Evolutionary conservation across 2,329 filamentous ascomycete species (phyloP).

Genomic region (Nemania diffusa): DNA sequence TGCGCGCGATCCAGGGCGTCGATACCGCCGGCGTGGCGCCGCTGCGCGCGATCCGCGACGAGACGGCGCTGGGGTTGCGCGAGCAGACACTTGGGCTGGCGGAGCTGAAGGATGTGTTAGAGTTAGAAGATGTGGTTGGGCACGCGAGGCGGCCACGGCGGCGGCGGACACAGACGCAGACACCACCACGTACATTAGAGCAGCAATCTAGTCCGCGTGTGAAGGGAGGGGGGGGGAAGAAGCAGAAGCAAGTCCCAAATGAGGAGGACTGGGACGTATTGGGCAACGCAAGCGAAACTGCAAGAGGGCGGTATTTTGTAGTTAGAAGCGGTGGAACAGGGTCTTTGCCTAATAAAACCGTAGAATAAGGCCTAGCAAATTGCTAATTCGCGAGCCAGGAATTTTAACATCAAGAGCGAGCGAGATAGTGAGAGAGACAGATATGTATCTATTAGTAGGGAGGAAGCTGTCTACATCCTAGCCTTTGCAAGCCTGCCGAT

Average conservation of each 20-base stretch:
- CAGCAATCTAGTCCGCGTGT: background rate
- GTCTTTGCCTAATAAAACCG: conserved; percentile 5
- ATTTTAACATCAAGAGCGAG: background rate
- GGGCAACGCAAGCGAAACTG: conserved; percentile 70
- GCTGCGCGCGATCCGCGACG: conserved; percentile 82
- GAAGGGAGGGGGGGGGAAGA: conserved; percentile 15
- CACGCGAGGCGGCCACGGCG: conserved; percentile 53
- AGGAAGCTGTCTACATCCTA: conserved; percentile 2
- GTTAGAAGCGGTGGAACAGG: conserved; percentile 67
- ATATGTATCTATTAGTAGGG: background rate
- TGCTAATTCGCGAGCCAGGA: background rate
- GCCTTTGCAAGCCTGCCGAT: conserved; percentile 4
- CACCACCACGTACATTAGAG: background rate
- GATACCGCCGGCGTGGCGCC: conserved; percentile 79
- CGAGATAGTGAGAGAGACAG: background rate
- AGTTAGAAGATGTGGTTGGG: conserved; percentile 70
- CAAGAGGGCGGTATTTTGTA: conserved; percentile 76
- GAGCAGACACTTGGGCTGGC: conserved; percentile 70
- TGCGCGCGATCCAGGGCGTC: conserved; percentile 84
- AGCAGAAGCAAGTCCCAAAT: conserved; percentile 50
- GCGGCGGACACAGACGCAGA: conserved; percentile 18
- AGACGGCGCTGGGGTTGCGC: conserved; percentile 66
- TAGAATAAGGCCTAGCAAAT: conserved; percentile 2
- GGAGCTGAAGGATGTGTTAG: conserved; percentile 66
- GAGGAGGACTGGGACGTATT: conserved; percentile 77